phyloP scores from a whole-genome alignment of 2,329 filamentous ascomycete genomes.

The Cladophialophora bantiana region DNA sequence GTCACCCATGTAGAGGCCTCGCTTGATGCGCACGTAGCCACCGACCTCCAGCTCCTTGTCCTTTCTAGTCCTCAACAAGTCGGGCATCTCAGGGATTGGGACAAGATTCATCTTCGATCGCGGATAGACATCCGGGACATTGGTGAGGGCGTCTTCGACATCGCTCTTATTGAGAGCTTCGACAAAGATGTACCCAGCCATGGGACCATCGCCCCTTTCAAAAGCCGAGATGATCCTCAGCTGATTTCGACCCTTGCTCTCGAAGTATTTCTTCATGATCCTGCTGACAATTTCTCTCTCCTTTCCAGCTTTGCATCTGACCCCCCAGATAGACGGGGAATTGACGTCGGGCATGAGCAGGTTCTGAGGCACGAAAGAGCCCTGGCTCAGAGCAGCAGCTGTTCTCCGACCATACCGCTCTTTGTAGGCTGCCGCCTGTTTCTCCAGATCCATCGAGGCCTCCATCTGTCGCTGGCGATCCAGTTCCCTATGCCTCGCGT shows the following conservation, averaged over 20 bases:
- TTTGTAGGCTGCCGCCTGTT: slow-evolving; percentile 84
- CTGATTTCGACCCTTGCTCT: slow-evolving; percentile 77
- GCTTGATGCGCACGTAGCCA: slow-evolving; percentile 87
- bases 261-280: slow-evolving; percentile 87
- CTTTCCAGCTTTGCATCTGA: slow-evolving; percentile 92
- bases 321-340: slow-evolving; percentile 94
- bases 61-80: slow-evolving; percentile 88
- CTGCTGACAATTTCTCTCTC: slow-evolving; percentile 88
- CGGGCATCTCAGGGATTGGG: slow-evolving; percentile 96
- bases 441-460: slow-evolving; percentile 88
- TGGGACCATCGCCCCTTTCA: slow-evolving; percentile 77
- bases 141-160: slow-evolving; percentile 81
- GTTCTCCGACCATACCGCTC: slow-evolving; percentile 86
- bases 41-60: slow-evolving; percentile 83
- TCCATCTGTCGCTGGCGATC: slow-evolving; percentile 90
- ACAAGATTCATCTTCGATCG: slow-evolving; percentile 86
- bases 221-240: slow-evolving; percentile 88
- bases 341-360: slow-evolving; percentile 90
- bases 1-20: slow-evolving; percentile 84
- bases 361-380: slow-evolving; percentile 80
- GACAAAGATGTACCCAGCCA: slow-evolving; percentile 95
- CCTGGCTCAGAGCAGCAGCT: slow-evolving; percentile 68
- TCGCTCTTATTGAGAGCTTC: slow-evolving; percentile 89
- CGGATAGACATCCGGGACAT: slow-evolving; percentile 87
- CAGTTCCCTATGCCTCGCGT: slow-evolving; percentile 90